Conservation (phyloP, 768 basidiomycete species). For the Lactarius evosmus region DNA sequence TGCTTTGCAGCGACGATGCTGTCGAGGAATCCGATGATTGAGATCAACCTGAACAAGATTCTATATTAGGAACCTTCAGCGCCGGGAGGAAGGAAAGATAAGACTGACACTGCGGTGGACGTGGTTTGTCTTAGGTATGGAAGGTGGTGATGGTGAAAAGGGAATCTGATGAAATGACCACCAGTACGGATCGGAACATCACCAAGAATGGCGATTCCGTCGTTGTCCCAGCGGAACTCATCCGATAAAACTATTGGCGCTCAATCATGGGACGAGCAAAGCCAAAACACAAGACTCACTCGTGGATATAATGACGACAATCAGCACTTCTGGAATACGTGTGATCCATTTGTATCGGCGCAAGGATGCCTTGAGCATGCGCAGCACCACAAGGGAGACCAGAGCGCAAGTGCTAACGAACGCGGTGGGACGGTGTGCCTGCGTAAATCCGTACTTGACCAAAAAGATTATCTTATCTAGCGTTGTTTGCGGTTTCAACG, state of each 20-base stretch:
- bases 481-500: conserved; percentile 60
- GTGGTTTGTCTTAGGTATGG: conserved; percentile 76
- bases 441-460: conserved; percentile 50
- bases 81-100: neutral
- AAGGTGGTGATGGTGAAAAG: conserved; percentile 56
- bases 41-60: conserved; percentile 53
- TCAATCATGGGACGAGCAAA: neutral
- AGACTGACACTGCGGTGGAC: conserved; percentile 69
- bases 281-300: conserved; percentile 43
- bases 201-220: conserved; percentile 84
- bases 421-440: conserved; percentile 65
- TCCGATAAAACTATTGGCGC: conserved; percentile 58
- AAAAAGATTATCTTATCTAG: conserved; percentile 79
- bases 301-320: conserved; percentile 82
- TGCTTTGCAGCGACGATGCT: conserved; percentile 96
- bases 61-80: conserved; percentile 3
- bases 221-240: conserved; percentile 66
- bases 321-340: conserved; percentile 84
- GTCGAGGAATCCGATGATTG: conserved; percentile 88
- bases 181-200: conserved; percentile 62
- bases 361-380: conserved; percentile 56
- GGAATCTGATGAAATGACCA: conserved; percentile 66
- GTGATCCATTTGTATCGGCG: conserved; percentile 57
- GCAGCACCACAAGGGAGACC: conserved; percentile 56
- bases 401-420: conserved; percentile 73